phyloP scores from a whole-genome alignment of 352 stramenopile genomes.

The Globisporangium paroecandrum region DNA sequence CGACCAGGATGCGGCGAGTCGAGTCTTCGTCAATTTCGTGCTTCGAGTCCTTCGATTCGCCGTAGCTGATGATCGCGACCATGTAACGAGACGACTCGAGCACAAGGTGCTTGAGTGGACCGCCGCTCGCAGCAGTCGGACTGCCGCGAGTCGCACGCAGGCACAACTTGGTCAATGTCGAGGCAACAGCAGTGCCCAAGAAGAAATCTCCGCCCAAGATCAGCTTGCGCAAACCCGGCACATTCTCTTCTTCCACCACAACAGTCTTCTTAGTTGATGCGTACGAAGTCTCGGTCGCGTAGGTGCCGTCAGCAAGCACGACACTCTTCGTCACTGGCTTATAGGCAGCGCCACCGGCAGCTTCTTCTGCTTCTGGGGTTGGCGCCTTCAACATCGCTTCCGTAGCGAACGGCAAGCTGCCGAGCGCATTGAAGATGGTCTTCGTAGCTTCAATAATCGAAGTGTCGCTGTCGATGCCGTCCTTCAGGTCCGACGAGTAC shows the following conservation, averaged over 20 bases:
- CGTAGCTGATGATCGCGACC: slow-evolving; percentile 70
- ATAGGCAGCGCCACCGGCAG: slow-evolving; percentile 44
- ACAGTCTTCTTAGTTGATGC: slow-evolving; percentile 38
- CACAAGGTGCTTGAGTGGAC: slow-evolving; percentile 63
- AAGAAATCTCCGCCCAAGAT: slow-evolving; percentile 96
- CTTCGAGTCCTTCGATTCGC: slow-evolving; percentile 71
- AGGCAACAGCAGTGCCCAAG: slow-evolving; percentile 90
- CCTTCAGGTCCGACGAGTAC: slow-evolving; percentile 71
- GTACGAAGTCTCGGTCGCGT: slow-evolving; percentile 97
- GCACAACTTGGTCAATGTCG: slow-evolving; percentile 96
- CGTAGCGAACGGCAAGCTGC: slow-evolving; percentile 66
- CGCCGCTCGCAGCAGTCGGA: slow-evolving; percentile 37
- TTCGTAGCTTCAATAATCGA: slow-evolving; percentile 72
- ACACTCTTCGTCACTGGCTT: slow-evolving; percentile 97
- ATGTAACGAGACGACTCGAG: slow-evolving; percentile 72
- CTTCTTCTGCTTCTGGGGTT: slow-evolving; percentile 18
- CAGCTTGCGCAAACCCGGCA: slow-evolving; percentile 83
- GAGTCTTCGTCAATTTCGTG: slow-evolving; percentile 93
- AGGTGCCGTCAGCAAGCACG: slow-evolving; percentile 98
- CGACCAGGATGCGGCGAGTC: slow-evolving; percentile 94
- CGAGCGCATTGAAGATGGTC: slow-evolving; percentile 88
- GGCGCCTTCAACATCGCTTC: slow-evolving; percentile 48
- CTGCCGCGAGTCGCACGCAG: slow-evolving; percentile 79
- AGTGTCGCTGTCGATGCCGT: slow-evolving; percentile 48
- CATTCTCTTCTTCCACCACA: slow-evolving; percentile 56